Evolutionary conservation across 192 early-diverging fungal genomes (phyloP).

Genomic region (Podila horticola): DNA sequence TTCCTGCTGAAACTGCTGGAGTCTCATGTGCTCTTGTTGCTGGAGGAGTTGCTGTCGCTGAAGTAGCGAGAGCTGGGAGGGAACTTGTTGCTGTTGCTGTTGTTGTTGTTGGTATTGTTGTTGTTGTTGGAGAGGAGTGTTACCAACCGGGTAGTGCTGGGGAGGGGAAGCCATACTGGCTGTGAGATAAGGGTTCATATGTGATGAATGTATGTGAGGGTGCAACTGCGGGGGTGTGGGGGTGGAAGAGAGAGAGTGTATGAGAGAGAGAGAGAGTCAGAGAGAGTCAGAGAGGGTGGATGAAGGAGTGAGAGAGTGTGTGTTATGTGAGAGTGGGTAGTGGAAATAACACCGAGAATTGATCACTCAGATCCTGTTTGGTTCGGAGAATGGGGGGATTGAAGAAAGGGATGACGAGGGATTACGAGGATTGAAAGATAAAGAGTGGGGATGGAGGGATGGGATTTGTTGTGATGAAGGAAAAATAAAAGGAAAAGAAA

Average conservation of each 20-base stretch:
- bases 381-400: not conserved
- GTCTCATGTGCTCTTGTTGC: slow-evolving; percentile 33
- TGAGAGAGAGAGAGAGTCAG: not conserved
- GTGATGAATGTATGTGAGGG: not conserved
- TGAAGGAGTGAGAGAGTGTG: slow-evolving; percentile 3
- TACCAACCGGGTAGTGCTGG: slow-evolving; percentile 16
- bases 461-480: too few species aligned
- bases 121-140: not conserved
- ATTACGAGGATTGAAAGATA: not conserved
- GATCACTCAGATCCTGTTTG: too few species aligned
- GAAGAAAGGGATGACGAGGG: not conserved
- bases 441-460: not conserved
- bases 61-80: slow-evolving; percentile 6
- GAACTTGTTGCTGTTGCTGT: not conserved
- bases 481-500: slow-evolving; percentile 4
- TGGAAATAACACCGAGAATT: not conserved
- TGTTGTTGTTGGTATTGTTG: slow-evolving; percentile 7
- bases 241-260: not conserved
- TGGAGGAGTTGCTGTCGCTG: slow-evolving; percentile 33
- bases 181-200: slow-evolving; percentile 16
- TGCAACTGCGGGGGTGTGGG: not conserved
- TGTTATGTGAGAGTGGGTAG: not conserved
- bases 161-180: too few species aligned
- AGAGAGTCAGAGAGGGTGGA: not conserved
- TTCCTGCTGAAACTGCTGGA: slow-evolving; percentile 32